phyloP scores from a whole-genome alignment of 805 yeast species.

The Candida silvicultrix region DNA sequence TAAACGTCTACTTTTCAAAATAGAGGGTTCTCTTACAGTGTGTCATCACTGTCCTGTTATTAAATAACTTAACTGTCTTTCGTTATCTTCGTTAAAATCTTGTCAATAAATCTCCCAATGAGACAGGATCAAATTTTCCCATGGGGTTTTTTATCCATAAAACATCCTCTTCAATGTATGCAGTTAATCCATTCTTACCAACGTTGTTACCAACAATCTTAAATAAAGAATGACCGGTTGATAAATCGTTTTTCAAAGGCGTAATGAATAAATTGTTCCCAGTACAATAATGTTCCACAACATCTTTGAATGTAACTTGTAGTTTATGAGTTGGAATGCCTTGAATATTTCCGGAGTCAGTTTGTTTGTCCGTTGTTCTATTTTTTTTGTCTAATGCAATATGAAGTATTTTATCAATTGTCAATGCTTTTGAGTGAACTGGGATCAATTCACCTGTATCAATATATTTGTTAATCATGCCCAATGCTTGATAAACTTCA shows the following conservation, averaged over 20 bases:
- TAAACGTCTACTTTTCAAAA: no score
- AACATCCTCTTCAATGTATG: conserved; percentile 61
- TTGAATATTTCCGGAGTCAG: conserved; percentile 3
- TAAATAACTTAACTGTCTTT: no score
- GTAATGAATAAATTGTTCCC: conserved; percentile 32
- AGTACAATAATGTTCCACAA: conserved; percentile 56
- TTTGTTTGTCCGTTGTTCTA: no score
- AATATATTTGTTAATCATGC: conserved; percentile 24
- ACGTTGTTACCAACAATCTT: conserved; percentile 27
- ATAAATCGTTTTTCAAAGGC: conserved; percentile 14
- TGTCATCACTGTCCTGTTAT: no score
- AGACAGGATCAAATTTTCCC: conserved; percentile 36
- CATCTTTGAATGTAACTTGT: conserved; percentile 51
- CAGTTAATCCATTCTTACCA: conserved; percentile 28
- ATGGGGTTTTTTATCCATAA: conserved; percentile 38
- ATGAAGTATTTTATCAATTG: neutral
- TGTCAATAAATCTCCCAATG: conserved; percentile 23
- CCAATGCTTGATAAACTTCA: conserved; percentile 20
- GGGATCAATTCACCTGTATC: conserved; percentile 12
- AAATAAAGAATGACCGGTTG: conserved; percentile 39
- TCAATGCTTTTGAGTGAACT: neutral
- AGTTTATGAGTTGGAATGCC: conserved; percentile 39
- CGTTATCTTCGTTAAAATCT: neutral
- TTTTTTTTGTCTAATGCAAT: no score
- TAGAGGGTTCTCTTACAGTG: no score